Percentiles rank a stretch among this genome's conserved stretches.
phyloP scores from a whole-genome alignment of 108 stramenopile species.

The Cyclotella atomus region DNA sequence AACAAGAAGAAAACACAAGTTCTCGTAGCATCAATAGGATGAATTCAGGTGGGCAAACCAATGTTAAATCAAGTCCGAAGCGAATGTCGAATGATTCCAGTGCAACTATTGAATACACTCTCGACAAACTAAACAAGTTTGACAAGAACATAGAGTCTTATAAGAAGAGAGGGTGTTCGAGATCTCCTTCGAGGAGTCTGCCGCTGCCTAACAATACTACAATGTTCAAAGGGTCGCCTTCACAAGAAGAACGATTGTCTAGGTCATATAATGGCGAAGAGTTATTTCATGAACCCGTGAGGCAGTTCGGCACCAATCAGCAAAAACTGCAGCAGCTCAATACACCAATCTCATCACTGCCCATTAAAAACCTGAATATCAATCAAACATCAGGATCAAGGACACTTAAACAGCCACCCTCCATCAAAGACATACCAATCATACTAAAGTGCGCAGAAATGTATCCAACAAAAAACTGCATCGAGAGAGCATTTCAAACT shows the following conservation, averaged over 20 bases:
- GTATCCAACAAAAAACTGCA: conserved; percentile 8
- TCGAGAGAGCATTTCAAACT: conserved; percentile 17
- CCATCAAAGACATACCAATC: conserved; percentile 20
- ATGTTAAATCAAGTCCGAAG: background rate
- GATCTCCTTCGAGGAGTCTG: no score
- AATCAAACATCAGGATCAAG: background rate
- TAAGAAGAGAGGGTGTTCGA: no score
- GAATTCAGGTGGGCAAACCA: background rate
- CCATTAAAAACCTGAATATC: background rate
- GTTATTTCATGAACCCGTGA: background rate
- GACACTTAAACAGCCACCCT: background rate
- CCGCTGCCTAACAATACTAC: no score
- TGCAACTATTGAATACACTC: background rate
- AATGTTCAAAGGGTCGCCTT: no score
- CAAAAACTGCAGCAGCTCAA: no score
- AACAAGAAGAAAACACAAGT: no score
- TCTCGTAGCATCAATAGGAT: no score
- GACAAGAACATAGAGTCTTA: no score
- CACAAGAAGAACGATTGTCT: background rate
- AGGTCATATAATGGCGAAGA: background rate
- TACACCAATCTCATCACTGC: background rate
- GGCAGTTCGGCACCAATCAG: background rate
- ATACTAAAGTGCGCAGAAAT: conserved; percentile 15
- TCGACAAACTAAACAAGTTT: background rate
- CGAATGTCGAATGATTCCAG: background rate